Evolutionary conservation across 768 basidiomycete species (phyloP).

Genomic region (Lactarius hengduanensis): DNA sequence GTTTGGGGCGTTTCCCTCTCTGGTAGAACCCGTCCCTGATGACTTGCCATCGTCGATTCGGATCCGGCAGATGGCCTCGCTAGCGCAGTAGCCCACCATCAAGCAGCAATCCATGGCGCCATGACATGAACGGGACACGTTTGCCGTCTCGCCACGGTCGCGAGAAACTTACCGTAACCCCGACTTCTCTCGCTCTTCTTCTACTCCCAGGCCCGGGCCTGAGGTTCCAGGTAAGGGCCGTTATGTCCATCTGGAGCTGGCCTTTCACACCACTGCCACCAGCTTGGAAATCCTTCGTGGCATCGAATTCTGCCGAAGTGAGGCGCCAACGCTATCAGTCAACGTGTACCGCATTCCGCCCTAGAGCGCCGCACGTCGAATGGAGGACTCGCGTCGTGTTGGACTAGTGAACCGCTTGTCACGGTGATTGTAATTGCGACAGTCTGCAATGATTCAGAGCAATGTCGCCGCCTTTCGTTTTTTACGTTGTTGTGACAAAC

Average conservation of each 20-base stretch:
- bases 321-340: not conserved
- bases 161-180: not conserved
- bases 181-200: not conserved
- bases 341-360: not conserved
- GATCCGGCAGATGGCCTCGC: not conserved
- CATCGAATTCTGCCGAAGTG: not conserved
- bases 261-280: not conserved
- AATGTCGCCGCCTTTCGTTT: not conserved
- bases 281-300: not conserved
- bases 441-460: not conserved
- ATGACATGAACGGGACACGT: not conserved
- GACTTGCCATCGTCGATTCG: not conserved
- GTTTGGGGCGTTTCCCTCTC: not conserved
- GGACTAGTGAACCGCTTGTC: not conserved
- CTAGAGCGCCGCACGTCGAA: not conserved
- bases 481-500: too few relatives aligned
- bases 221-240: not conserved
- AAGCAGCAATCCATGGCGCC: not conserved
- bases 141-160: not conserved
- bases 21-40: not conserved
- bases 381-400: not conserved
- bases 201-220: not conserved
- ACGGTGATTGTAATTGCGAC: not conserved
- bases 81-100: not conserved
- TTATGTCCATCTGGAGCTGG: not conserved